Conservation (phyloP, 1,139 yeast species). For the Saccharomyces hybrid region DNA sequence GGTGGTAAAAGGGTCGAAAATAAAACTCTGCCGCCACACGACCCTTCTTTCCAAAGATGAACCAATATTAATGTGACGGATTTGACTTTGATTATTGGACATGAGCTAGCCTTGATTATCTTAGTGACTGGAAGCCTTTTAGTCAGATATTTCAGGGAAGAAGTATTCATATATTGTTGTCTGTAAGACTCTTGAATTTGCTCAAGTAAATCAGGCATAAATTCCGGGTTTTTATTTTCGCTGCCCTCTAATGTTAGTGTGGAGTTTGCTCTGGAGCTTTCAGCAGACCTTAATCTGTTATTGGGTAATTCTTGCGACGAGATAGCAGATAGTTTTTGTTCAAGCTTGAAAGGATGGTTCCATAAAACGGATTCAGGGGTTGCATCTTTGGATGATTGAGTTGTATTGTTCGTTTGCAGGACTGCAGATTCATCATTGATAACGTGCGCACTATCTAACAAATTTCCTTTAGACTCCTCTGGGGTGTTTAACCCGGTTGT, state of each 20-base stretch:
- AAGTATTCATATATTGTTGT: conserved; percentile 17
- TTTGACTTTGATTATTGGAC: conserved; percentile 25
- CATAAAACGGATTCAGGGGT: conserved; percentile 1
- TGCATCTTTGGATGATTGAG: conserved; percentile 2
- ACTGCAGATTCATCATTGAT: conserved; percentile 6
- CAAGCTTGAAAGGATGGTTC: conserved; percentile 4
- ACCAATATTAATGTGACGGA: conserved; percentile 23
- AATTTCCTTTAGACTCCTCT: not conserved
- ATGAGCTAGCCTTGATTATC: conserved; percentile 19
- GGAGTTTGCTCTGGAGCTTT: conserved; percentile 5
- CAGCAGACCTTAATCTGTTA: conserved; percentile 7
- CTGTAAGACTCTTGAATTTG: conserved; percentile 22
- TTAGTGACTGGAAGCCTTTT: conserved; percentile 24
- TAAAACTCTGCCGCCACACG: conserved; percentile 29
- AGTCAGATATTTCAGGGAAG: conserved; percentile 24
- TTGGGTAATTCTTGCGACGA: not conserved
- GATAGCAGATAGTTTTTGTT: not conserved
- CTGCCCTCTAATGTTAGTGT: conserved; percentile 5
- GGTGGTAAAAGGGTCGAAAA: conserved; percentile 28
- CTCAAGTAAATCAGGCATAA: conserved; percentile 22
- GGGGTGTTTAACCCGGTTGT: conserved; percentile 2
- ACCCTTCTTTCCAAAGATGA: conserved; percentile 28
- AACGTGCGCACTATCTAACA: not conserved
- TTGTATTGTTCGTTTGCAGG: conserved; percentile 4
- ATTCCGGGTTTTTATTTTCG: conserved; percentile 5